Base-by-base conservation (phyloP, 495 filamentous ascomycete genomes). In the Trichoderma parareesei region DNA sequence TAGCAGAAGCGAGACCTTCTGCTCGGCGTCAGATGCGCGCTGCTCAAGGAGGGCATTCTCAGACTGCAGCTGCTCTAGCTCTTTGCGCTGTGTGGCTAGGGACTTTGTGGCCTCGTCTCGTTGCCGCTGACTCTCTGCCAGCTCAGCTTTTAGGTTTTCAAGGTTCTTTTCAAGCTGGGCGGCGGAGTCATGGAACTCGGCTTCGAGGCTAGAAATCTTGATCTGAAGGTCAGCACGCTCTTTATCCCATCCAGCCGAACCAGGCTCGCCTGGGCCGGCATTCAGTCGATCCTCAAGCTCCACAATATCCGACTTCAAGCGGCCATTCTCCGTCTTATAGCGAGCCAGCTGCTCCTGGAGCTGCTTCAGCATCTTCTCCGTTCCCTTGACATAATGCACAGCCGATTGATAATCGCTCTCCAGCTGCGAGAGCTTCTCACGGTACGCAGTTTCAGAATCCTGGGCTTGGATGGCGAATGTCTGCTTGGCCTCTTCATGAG, bases 341-440 rank as follows among this genome's bases (percentile, higher is more conserved):
- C 92, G 90, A 44, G 86, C 79, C 13, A 98, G 80, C 74, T 98
- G 94, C 68, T 97, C 92, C 80, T 98, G 98, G 87, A 98, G 96
- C 69, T 93, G 92, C 76, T 93, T 93, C 35, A 98, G 82, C 91
- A 99, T 96, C 83, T 97, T 97, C 77, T 99, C 95, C 1, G 93
- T 97, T 48, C 94, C 95, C 72, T 97, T 95, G 67, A 99, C 91
- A 72, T 99, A 99, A 75, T 97, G 93, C n/a, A 98, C 93, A 13
- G 95, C 93, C n/a, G 95, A 96, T 72, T 96, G 92, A 72, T 99
- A 96, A 72, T 99, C 94, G 72, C 90, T 92, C 72, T 97, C 92
- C 33, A 99, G 85, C 71, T 95, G 90, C 63, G 89, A 85, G 63
- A 99, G 79, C 74, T 97, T 97, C 73, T 96, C 93, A 60, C 90